Conservation (phyloP, 139 green algal genomes). For the Chlamydomonas asymmetrica region DNA sequence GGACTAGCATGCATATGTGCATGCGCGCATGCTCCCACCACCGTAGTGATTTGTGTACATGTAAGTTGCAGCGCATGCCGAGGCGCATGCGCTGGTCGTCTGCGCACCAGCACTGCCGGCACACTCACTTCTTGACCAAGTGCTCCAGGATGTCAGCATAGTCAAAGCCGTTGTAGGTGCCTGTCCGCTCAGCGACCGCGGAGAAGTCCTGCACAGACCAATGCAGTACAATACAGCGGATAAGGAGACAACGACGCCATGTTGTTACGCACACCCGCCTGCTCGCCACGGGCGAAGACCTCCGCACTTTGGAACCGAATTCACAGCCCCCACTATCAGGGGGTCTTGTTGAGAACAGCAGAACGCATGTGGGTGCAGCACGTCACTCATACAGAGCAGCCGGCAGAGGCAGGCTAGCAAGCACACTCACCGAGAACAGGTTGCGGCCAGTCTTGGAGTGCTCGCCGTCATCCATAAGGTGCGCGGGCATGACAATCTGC, state of each 20-base stretch:
- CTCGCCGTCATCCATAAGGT: slow-evolving; percentile 94
- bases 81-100: no score
- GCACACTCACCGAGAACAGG: slow-evolving; percentile 73
- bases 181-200: slow-evolving; percentile 86
- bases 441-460: slow-evolving; percentile 78
- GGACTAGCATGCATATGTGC: no score
- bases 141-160: slow-evolving; percentile 97
- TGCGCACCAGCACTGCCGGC: no score
- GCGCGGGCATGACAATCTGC: slow-evolving; percentile 98
- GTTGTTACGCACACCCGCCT: not conserved
- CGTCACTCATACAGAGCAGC: no score
- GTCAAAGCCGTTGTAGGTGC: slow-evolving; percentile 85
- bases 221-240: no score
- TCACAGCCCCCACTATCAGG: no score
- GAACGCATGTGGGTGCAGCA: no score
- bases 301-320: no score
- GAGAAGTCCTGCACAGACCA: slow-evolving; percentile 85
- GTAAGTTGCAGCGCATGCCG: slow-evolving; percentile 46
- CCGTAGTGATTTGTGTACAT: slow-evolving; percentile 53
- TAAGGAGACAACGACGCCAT: no score
- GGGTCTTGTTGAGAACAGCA: no score
- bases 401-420: no score
- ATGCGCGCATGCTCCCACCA: no score
- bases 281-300: not conserved
- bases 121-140: slow-evolving; percentile 84